phyloP scores from a whole-genome alignment of 805 yeast species.

The Cyberlindnera americana region DNA sequence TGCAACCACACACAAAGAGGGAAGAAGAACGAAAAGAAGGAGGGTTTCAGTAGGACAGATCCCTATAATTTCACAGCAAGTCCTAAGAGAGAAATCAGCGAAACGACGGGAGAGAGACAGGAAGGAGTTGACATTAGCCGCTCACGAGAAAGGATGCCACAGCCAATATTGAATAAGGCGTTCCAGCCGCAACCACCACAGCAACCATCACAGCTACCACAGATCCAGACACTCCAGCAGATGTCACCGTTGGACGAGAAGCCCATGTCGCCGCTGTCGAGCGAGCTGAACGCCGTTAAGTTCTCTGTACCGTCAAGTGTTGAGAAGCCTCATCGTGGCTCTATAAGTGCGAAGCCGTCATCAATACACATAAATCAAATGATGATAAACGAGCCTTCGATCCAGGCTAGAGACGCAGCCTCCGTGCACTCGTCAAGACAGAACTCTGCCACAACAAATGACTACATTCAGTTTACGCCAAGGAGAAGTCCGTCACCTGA shows the following conservation, averaged over 20 bases:
- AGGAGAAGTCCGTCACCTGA: constrained; percentile 21
- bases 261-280: constrained; percentile 9
- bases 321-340: constrained; percentile 50
- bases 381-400: constrained; percentile 7
- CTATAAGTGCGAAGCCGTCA: constrained; percentile 52
- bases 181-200: neutral
- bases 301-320: constrained; percentile 43
- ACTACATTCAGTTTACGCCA: constrained; percentile 24
- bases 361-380: constrained; percentile 30
- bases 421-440: constrained; percentile 27
- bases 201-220: neutral
- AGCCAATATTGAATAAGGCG: constrained; percentile 18
- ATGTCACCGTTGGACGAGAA: constrained; percentile 6
- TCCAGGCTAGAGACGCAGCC: constrained; percentile 9
- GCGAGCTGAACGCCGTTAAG: constrained; percentile 33
- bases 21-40: too few relatives aligned
- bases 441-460: constrained; percentile 23
- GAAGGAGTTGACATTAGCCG: neutral
- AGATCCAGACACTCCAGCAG: constrained; percentile 1
- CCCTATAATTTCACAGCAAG: too few relatives aligned
- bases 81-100: too few relatives aligned
- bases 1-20: too few relatives aligned
- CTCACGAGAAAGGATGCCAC: constrained; percentile 8
- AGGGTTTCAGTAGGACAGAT: too few relatives aligned
- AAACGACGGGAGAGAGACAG: neutral